phyloP scores from a whole-genome alignment of 2,329 filamentous ascomycete species.

The Pseudocercospora fuligena region DNA sequence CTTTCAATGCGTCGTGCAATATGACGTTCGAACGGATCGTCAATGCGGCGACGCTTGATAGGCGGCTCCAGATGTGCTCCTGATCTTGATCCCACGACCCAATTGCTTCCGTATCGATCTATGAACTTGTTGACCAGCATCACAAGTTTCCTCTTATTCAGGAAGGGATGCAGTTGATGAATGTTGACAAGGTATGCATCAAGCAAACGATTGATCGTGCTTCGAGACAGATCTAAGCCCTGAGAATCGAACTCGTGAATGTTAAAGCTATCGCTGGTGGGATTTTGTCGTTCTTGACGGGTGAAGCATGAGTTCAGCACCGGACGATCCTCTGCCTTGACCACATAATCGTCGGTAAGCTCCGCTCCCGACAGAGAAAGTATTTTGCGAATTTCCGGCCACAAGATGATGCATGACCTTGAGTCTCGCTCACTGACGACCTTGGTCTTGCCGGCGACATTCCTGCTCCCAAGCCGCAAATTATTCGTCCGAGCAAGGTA shows the following conservation, averaged over 20 bases:
- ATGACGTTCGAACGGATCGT: not conserved
- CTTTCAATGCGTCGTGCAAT: slow-evolving; percentile 49
- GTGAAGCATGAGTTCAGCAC: not conserved
- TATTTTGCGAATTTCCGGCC: slow-evolving; percentile 10
- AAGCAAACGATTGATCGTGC: slow-evolving; percentile 7
- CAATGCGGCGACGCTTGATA: slow-evolving; percentile 2
- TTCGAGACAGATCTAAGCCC: not conserved
- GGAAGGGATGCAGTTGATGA: slow-evolving; percentile 5
- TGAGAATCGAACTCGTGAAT: not conserved
- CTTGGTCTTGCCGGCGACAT: slow-evolving; percentile 78
- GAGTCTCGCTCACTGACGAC: slow-evolving; percentile 60
- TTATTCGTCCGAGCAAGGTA: slow-evolving; percentile 70
- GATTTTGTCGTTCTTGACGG: not conserved
- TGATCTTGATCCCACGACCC: not conserved
- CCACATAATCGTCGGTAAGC: slow-evolving; percentile 8
- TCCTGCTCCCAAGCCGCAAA: slow-evolving; percentile 51
- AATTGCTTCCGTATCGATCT: not conserved
- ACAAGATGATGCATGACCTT: not conserved
- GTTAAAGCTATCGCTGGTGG: not conserved
- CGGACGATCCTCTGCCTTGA: slow-evolving; percentile 11
- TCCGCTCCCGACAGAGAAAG: not conserved
- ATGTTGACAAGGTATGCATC: not conserved
- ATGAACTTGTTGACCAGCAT: not conserved
- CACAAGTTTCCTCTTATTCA: slow-evolving; percentile 7
- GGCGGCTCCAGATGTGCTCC: not conserved